Conservation (phyloP, 225 moss, liverwort and hornwort species). For the Marchantia polymorpha region DNA sequence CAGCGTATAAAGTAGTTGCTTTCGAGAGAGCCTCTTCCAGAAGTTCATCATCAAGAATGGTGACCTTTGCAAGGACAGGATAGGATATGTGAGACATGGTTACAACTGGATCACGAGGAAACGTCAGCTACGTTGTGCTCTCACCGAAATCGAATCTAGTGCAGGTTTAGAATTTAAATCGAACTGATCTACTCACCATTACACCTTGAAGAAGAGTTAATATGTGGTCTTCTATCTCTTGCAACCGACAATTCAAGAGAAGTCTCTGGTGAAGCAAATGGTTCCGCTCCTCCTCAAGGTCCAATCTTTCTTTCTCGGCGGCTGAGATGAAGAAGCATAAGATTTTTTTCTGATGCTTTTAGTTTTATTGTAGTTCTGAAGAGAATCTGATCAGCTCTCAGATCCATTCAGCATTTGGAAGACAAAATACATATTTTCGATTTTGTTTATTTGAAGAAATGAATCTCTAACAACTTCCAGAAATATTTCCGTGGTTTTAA, state of each 20-base stretch:
- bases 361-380: too few relatives aligned
- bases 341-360: too few relatives aligned
- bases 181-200: constrained; percentile 29
- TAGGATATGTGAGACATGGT: background rate
- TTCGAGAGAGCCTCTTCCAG: constrained; percentile 52
- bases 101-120: background rate
- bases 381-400: too few relatives aligned
- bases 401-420: too few relatives aligned
- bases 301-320: constrained; percentile 50
- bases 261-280: constrained; percentile 49
- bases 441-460: too few relatives aligned
- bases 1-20: constrained; percentile 48
- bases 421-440: too few relatives aligned
- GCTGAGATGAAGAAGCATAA: constrained; percentile 15
- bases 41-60: constrained; percentile 47
- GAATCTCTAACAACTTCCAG: too few relatives aligned
- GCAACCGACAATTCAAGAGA: constrained; percentile 44
- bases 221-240: constrained; percentile 51
- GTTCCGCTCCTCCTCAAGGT: constrained; percentile 51
- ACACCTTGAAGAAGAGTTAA: constrained; percentile 51
- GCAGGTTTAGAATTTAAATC: background rate
- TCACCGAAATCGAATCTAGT: background rate
- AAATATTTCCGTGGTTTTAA: too few relatives aligned
- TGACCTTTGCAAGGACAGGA: constrained; percentile 31
- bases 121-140: background rate